Evolutionary conservation across 352 stramenopile species (phyloP), one percentile per base, ranked within the genome.

Genomic region (Globisporangium irregulare): DNA sequence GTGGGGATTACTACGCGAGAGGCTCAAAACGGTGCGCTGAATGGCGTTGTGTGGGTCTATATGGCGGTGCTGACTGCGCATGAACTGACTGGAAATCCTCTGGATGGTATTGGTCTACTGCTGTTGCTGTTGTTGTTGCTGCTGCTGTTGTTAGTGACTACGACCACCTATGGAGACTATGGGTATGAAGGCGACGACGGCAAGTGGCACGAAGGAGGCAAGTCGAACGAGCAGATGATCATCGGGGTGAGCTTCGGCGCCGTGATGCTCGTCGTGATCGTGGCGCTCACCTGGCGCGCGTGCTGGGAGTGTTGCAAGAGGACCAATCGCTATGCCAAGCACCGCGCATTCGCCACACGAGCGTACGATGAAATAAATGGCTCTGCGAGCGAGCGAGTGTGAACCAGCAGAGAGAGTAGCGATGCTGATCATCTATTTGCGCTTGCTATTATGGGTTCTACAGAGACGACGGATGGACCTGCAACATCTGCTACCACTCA

Each of bases 401-500:
- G 4, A 5, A 22, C 9, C 0, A 9, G 59, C 24, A 9, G 8
- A 12, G 9, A 29, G 12, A 1, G 9, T 50, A 10, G 20, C 10
- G 18, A 50, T 14, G 22, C 67, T 61, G 50, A 71, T 29, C 24
- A 29, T 27, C 43, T 51, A 10, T 51, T 51, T 51, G 6, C 43
- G 43, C 18, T 51, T 22, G 27, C 2, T 60, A 15, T 3, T 60
- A 14, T 59, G 14, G 25, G 3, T 14, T 59, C 7, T 70, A 51
- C 64, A 86, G 80, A 70, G 70, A 75, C 59, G 51, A 68, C n/a
- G 76, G 72, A 20, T 87, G 79, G 81, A 77, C 67, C 58, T 91
- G 83, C 41, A 59, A 70, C 20, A 68, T 89, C 22, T 91, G 83
- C 61, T 81, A 80, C 59, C 83, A 91, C 56, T 66, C 69, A 14